Conservation (phyloP, 2,329 filamentous ascomycete species). For the Akanthomyces uredinophilus region DNA sequence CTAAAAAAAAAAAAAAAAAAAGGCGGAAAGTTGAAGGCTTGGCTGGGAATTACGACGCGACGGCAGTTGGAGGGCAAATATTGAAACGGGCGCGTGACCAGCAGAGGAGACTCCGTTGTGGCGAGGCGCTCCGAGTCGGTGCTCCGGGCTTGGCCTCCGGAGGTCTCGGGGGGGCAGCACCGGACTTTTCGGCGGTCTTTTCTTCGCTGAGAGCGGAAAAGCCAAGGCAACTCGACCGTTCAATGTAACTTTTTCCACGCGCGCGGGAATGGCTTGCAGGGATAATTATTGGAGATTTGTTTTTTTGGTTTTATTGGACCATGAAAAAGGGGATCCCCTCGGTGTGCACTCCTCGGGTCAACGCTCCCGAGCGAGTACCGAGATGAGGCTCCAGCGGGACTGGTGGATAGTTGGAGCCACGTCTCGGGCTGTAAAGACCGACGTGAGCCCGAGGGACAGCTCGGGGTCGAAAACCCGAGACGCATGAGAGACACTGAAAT, state of each 20-base stretch:
- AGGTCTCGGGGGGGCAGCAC: neutral
- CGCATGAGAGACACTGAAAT: neutral
- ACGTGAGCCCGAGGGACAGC: neutral
- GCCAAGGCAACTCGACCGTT: no score
- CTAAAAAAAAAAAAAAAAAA: no score
- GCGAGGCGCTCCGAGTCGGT: neutral
- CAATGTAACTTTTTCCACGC: no score
- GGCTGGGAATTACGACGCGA: neutral
- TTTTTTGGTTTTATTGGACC: neutral
- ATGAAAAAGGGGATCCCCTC: no score
- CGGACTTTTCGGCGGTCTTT: neutral
- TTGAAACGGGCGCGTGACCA: neutral
- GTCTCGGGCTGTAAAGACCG: conserved; percentile 4
- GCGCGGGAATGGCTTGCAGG: neutral
- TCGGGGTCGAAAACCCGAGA: conserved; percentile 2
- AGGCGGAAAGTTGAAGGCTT: no score
- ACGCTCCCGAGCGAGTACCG: neutral
- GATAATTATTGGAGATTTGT: neutral
- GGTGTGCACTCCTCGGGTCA: no score
- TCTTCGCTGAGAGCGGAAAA: no score
- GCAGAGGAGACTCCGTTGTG: neutral
- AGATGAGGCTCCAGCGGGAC: neutral
- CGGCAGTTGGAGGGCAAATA: neutral
- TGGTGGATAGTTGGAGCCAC: neutral
- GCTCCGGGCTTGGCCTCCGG: neutral